Conservation (phyloP, 176 grass and related monocot genomes). For the Carex littledalei region DNA sequence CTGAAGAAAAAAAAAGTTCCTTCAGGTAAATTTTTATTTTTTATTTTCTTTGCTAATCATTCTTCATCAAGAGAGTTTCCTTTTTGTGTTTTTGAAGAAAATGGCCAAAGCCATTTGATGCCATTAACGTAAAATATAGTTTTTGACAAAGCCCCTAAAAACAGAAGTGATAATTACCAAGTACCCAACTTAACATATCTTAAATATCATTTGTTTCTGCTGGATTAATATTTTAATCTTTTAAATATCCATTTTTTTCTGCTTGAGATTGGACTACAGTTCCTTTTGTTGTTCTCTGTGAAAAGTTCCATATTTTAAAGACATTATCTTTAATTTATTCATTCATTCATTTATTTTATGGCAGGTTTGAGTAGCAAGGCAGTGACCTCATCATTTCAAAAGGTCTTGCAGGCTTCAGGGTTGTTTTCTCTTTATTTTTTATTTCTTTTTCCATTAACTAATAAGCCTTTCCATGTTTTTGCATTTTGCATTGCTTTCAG, state of each 20-base stretch:
- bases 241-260: not conserved
- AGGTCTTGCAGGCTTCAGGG: not conserved
- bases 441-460: constrained; percentile 3
- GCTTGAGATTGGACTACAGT: not conserved
- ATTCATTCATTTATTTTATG: constrained; percentile 7
- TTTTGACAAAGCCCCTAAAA: not conserved
- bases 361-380: constrained; percentile 5
- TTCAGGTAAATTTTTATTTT: not conserved
- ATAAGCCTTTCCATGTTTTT: not conserved
- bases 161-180: not conserved
- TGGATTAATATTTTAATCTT: not conserved
- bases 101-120: not conserved
- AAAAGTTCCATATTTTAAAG: not conserved
- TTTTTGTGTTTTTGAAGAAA: not conserved
- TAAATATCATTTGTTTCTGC: not conserved
- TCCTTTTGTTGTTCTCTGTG: not conserved
- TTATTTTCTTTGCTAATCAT: not conserved
- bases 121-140: not conserved
- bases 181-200: not conserved
- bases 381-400: constrained; percentile 6
- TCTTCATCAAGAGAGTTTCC: not conserved
- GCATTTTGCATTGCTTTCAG: constrained; percentile 10
- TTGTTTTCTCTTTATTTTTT: not conserved
- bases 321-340: not conserved
- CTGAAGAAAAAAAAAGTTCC: constrained; percentile 15